Evolutionary conservation across 495 filamentous ascomycete genomes (phyloP).

Genomic region (Hypoxylon trugodes): DNA sequence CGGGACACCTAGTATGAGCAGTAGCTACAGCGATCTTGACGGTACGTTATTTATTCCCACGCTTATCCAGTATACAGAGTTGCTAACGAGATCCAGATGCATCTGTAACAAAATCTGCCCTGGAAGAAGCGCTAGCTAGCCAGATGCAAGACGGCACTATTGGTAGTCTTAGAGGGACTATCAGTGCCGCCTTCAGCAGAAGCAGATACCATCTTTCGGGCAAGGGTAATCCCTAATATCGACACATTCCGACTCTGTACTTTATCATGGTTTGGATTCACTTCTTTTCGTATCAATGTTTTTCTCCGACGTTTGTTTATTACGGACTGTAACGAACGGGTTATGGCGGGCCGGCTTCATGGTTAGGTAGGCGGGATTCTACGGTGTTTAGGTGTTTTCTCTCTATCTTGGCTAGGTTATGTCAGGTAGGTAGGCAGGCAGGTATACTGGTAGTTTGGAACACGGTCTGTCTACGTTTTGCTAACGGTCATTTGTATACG

Average conservation of each 20-base stretch:
- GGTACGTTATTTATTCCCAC: constrained; percentile 61
- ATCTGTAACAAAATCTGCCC: constrained; percentile 90
- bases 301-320: neutral
- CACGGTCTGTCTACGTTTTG: neutral
- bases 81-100: constrained; percentile 66
- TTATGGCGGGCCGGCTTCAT: neutral
- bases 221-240: constrained; percentile 24
- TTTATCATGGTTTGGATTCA: too few relatives aligned
- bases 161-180: constrained; percentile 81
- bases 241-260: neutral
- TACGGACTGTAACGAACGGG: constrained; percentile 8
- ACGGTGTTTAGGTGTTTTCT: constrained; percentile 3
- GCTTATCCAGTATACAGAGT: neutral
- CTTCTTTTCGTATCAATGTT: neutral
- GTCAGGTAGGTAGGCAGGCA: neutral
- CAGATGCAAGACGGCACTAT: constrained; percentile 86
- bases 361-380: constrained; percentile 3
- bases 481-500: neutral
- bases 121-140: constrained; percentile 92
- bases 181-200: constrained; percentile 64
- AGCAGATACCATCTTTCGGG: constrained; percentile 54
- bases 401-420: neutral
- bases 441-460: neutral
- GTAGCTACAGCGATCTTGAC: constrained; percentile 96
- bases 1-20: constrained; percentile 94